A percentile compares a stretch with the other conserved stretches of the same genome.
Evolutionary conservation across 768 basidiomycete genomes (phyloP).

Genomic region (Phylloporus arenicola): DNA sequence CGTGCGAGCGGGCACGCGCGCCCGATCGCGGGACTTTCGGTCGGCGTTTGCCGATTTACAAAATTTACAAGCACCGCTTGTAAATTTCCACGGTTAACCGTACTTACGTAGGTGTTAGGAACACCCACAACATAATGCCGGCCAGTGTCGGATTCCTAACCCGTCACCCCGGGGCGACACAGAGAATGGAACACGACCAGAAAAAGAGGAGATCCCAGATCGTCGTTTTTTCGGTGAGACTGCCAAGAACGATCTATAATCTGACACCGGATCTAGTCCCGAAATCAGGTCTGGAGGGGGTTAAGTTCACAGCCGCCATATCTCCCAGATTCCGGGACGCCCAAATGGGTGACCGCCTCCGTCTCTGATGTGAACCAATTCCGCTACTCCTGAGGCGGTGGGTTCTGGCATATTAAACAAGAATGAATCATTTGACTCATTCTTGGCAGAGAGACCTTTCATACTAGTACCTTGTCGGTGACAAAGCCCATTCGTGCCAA

Average conservation of each 20-base stretch:
- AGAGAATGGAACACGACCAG: slow-evolving; percentile 24
- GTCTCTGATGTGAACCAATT: slow-evolving; percentile 11
- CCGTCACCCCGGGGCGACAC: not conserved
- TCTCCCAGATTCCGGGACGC: slow-evolving; percentile 15
- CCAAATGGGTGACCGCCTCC: slow-evolving; percentile 14
- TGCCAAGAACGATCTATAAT: not conserved
- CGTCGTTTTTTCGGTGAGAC: slow-evolving; percentile 1
- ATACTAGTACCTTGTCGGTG: not conserved
- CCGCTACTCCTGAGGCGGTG: slow-evolving; percentile 13
- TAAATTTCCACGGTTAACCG: too few relatives aligned
- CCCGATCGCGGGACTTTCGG: too few relatives aligned
- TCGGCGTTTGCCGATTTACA: too few relatives aligned
- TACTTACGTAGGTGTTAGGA: not conserved
- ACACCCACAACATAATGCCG: not conserved
- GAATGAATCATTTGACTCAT: slow-evolving; percentile 7
- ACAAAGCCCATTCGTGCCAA: slow-evolving; percentile 6
- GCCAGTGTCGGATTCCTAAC: not conserved
- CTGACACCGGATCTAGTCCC: slow-evolving; percentile 14
- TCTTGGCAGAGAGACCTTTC: not conserved
- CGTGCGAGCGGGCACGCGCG: too few relatives aligned
- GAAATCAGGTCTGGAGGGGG: slow-evolving; percentile 9
- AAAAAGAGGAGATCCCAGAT: slow-evolving; percentile 14
- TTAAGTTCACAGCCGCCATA: slow-evolving; percentile 5
- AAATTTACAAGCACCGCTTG: too few relatives aligned
- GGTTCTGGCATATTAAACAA: slow-evolving; percentile 2